Evolutionary conservation across 2,329 filamentous ascomycete genomes (phyloP), one percentile per base, ranked within the genome.

Genomic region (Aspergillus viridinutans): DNA sequence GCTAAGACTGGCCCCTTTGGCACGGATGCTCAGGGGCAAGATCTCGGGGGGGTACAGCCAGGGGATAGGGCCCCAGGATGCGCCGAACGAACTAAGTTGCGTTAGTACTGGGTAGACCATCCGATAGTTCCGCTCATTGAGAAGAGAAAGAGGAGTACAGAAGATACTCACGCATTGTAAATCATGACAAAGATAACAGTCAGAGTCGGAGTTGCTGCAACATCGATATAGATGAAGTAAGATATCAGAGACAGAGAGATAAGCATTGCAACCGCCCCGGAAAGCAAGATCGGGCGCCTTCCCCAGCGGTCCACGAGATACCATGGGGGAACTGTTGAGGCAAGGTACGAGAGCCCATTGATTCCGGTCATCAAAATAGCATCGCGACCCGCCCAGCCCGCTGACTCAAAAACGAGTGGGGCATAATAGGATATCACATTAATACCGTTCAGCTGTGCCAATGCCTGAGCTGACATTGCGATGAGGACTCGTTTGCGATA

Each of bases 1-100:
- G 59, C 93, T 97, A 72, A 99, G 77, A 82, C 92, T 96, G 54
- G 94, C 93, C 59, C 94, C 94, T 81, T 97, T 97, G 58, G 93
- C 96, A 68, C 94, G 88, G 71, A 97, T 97, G 79, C 92, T 97
- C 59, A 99, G 81, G 4, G 94, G 94, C 47, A 99, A 81, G 77
- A 99, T 99, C 81, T 99, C 94, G n/a, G 94, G 94, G 14, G 94
- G 94, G 73, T 97, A 97, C 17, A 99, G 80, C 94, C 94, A 99
- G 8, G 94, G 94, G 60, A 99, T 96, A 1, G 94, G 94, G 20
- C 94, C 94, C 94, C 94, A 99, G n/a, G 86, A 89, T 70, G 92
- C 96, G 50, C 94, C 94, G 72, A 97, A 99, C 7, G 94, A 90
- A 4, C 43, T 47, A 25, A 14, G 23, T 47, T 20, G 21, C 10